phyloP scores from a whole-genome alignment of 129 eudicot genomes.

The Chrysanthemum makinoi region DNA sequence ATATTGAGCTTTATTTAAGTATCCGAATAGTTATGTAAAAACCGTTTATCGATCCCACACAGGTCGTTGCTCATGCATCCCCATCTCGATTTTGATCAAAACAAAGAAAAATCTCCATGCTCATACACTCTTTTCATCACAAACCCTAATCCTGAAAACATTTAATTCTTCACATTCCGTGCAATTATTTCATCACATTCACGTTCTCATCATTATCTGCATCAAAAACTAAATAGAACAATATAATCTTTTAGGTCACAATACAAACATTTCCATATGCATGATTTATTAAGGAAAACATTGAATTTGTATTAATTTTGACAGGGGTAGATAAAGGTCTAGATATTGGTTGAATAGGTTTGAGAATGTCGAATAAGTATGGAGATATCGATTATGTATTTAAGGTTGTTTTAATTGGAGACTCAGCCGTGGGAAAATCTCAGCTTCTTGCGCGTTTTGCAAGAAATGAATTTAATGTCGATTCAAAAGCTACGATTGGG shows the following conservation, averaged over 20 bases:
- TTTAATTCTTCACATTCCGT: neutral
- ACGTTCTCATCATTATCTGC: neutral
- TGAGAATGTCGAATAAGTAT: neutral
- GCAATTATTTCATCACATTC: neutral
- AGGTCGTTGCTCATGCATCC: no score
- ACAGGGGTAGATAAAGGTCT: neutral
- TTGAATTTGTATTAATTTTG: neutral
- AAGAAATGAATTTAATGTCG: neutral
- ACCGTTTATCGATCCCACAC: no score
- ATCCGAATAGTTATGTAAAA: no score
- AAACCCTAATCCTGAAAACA: conserved; percentile 9
- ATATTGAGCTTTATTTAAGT: no score
- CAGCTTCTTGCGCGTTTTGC: conserved; percentile 7
- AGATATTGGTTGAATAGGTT: neutral
- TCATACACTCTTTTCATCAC: neutral
- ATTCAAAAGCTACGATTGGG: conserved; percentile 15
- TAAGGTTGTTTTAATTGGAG: conserved; percentile 6
- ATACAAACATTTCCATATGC: neutral
- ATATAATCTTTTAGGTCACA: neutral
- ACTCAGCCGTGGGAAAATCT: conserved; percentile 15
- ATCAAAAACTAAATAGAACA: neutral
- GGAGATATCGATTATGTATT: conserved; percentile 6
- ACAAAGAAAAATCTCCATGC: conserved; percentile 1
- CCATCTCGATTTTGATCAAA: neutral
- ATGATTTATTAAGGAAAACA: neutral